Evolutionary conservation across 768 basidiomycete species (phyloP), one percentile per base, ranked within the genome.

Genomic region (Naematelia aurantialba): DNA sequence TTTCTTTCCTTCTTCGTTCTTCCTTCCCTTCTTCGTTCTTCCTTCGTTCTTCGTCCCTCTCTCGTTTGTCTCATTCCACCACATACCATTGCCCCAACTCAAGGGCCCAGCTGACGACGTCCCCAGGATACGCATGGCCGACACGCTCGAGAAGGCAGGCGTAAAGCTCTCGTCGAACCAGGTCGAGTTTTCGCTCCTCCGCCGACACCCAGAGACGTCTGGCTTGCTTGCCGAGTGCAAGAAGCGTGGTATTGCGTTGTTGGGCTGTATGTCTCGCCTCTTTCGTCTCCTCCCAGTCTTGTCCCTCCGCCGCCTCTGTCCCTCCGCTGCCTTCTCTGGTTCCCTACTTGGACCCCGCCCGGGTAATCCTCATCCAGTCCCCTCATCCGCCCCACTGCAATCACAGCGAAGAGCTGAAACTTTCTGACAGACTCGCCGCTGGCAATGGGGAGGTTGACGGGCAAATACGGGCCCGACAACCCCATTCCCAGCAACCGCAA

Each of bases 251-350:
- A 69, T 78, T 44, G 60, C 68, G 1, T 63, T 73, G 30, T 52
- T 78, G 4, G 76, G 72, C 27, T 78, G 75, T 75, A 55, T 62
- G 75, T 65, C n/a, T n/a, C n/a, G n/a, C n/a, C n/a, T n/a, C n/a
- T n/a, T n/a, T n/a, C n/a, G n/a, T n/a, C n/a, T n/a, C n/a, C n/a
- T n/a, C n/a, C n/a, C n/a, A n/a, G n/a, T 24, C 10, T 27, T 42
- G 17, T 54, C 44, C 39, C n/a, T 27, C 45, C 13, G n/a, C n/a
- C n/a, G n/a, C n/a, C n/a, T n/a, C n/a, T n/a, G n/a, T n/a, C n/a
- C n/a, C n/a, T n/a, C n/a, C n/a, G n/a, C n/a, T n/a, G n/a, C n/a
- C n/a, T n/a, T n/a, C n/a, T n/a, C n/a, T n/a, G n/a, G n/a, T n/a
- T n/a, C n/a, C n/a, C n/a, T n/a, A n/a, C n/a, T n/a, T n/a, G n/a